These are phyloP conservation scores for Penicillium robsamsonii DNA, from an alignment of 495 filamentous ascomycete species.

Conservation along the genomic window DNA sequence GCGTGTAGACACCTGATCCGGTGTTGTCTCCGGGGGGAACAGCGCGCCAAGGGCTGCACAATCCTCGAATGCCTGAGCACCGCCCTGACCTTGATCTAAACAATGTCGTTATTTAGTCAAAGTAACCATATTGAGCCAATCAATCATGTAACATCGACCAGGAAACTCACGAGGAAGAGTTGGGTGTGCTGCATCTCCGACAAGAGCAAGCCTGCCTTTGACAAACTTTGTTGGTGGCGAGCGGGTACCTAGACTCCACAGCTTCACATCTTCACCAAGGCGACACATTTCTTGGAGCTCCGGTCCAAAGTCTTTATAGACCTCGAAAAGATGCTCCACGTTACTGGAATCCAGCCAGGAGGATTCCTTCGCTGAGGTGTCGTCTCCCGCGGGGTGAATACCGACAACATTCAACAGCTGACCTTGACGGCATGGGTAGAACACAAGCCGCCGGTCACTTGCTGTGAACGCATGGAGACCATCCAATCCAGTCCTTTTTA, in stretches of 20 bases:
- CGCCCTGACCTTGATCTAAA: conserved; percentile 48
- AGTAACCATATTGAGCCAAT: no score
- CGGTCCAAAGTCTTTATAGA: conserved; percentile 19
- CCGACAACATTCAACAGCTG: conserved; percentile 45
- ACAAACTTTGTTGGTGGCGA: conserved; percentile 34
- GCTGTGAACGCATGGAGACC: conserved; percentile 30
- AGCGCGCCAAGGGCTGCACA: conserved; percentile 39
- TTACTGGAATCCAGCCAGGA: conserved; percentile 15
- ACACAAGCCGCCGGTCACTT: conserved; percentile 35
- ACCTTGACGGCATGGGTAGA: conserved; percentile 46
- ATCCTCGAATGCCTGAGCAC: conserved; percentile 49
- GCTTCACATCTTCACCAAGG: conserved; percentile 44
- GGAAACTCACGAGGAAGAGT: conserved; percentile 19
- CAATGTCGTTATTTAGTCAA: no score
- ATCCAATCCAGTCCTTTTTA: conserved; percentile 26
- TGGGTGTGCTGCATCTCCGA: conserved; percentile 51
- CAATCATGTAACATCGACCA: no score
- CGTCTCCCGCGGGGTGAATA: conserved; percentile 31
- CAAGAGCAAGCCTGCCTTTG: conserved; percentile 40
- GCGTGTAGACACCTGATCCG: conserved; percentile 16
- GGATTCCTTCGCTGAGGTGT: not conserved
- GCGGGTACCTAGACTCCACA: conserved; percentile 48
- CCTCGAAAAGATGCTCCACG: conserved; percentile 21
- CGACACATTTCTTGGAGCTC: conserved; percentile 23
- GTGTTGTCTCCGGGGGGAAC: conserved; percentile 15